Conservation (phyloP, 2,329 filamentous ascomycete species). For the Diaporthe sp. region DNA sequence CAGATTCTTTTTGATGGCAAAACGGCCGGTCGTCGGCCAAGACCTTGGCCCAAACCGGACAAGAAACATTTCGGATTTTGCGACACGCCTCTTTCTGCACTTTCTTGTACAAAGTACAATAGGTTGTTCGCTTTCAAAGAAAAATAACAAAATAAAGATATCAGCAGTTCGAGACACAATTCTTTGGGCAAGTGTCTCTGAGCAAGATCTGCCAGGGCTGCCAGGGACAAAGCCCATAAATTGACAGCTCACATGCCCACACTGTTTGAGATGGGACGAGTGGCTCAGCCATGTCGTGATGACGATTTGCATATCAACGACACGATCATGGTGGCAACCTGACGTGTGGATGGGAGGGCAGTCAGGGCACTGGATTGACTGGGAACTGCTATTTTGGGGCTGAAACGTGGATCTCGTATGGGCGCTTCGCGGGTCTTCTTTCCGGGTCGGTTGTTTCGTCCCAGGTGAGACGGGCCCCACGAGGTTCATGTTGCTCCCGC, state of each 20-base stretch:
- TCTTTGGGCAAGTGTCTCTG: background rate
- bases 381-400: slow-evolving; percentile 39
- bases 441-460: slow-evolving; percentile 31
- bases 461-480: slow-evolving; percentile 13
- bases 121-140: background rate
- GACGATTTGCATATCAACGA: slow-evolving; percentile 34
- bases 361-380: slow-evolving; percentile 1
- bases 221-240: background rate
- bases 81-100: background rate
- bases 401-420: slow-evolving; percentile 42
- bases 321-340: slow-evolving; percentile 17
- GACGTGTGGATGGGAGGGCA: background rate
- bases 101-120: background rate
- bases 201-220: background rate
- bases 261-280: slow-evolving; percentile 22
- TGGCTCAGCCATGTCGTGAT: slow-evolving; percentile 31
- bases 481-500: slow-evolving; percentile 25
- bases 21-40: slow-evolving; percentile 18
- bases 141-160: background rate
- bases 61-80: slow-evolving; percentile 8
- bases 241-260: slow-evolving; percentile 26
- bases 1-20: slow-evolving; percentile 6
- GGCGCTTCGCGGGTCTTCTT: slow-evolving; percentile 33
- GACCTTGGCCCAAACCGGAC: slow-evolving; percentile 28
- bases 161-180: background rate